Conservation (phyloP, 169 alveolate species). For the Plasmodium vivax region DNA sequence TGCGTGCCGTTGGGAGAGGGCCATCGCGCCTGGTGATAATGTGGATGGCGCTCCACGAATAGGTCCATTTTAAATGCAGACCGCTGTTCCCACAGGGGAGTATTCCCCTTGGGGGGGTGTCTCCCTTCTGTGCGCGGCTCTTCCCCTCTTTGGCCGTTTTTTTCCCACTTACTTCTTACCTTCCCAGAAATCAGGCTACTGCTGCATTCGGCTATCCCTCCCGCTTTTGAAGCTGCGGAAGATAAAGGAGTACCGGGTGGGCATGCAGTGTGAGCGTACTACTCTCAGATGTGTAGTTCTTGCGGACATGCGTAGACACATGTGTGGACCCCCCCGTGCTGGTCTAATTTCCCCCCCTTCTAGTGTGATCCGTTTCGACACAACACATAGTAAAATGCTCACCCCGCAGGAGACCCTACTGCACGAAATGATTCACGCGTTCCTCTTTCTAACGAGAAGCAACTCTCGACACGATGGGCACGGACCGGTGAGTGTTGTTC, state of each 20-base stretch:
- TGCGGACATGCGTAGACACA: neutral
- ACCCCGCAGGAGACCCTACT: slow-evolving; percentile 91
- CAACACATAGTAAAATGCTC: neutral
- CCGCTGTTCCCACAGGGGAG: neutral
- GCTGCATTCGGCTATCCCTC: slow-evolving; percentile 93
- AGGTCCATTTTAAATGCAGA: neutral
- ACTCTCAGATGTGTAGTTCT: neutral
- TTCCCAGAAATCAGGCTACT: slow-evolving; percentile 83
- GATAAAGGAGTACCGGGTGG: slow-evolving; percentile 87
- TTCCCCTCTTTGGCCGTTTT: neutral
- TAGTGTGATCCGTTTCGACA: neutral
- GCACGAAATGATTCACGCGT: slow-evolving; percentile 98
- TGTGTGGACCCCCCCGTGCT: neutral
- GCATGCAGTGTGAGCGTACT: neutral
- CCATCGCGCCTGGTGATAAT: neutral
- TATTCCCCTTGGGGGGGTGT: neutral
- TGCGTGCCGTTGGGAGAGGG: neutral
- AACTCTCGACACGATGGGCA: slow-evolving; percentile 89
- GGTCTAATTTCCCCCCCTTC: neutral
- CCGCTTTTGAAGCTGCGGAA: slow-evolving; percentile 93
- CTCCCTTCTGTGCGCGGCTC: neutral
- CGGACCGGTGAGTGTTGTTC: slow-evolving; percentile 84
- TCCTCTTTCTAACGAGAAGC: slow-evolving; percentile 87
- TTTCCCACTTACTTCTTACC: neutral
- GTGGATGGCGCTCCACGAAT: neutral